A percentile compares a stretch with the other conserved stretches of the same genome.
Evolutionary conservation across 108 stramenopile genomes (phyloP).

Genomic region (Cyclotella baltica): DNA sequence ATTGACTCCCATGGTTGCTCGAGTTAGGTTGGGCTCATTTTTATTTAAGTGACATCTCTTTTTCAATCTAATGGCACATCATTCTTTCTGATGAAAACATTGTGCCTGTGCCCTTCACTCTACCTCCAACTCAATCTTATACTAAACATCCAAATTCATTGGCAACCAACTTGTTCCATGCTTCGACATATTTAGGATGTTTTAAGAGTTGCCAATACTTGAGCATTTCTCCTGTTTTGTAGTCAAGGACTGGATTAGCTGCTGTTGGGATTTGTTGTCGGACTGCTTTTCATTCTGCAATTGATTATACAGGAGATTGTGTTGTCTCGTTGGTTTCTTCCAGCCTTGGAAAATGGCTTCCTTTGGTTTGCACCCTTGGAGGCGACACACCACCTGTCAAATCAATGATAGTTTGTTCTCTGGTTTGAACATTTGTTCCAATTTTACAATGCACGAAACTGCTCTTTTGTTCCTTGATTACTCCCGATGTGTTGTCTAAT

Average conservation of each 20-base stretch:
- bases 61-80: slow-evolving; percentile 29
- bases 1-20: no score
- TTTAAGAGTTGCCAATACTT: no score
- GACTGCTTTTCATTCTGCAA: background rate
- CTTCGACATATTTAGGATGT: no score
- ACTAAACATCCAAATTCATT: no score
- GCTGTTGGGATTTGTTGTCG: no score
- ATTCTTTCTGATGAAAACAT: slow-evolving; percentile 2
- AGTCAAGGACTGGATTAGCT: no score
- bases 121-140: no score
- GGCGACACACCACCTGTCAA: background rate
- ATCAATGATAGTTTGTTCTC: background rate
- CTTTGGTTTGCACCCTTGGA: background rate
- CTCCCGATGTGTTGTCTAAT: background rate
- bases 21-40: no score
- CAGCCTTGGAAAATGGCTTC: background rate
- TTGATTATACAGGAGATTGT: background rate
- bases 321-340: background rate
- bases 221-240: no score
- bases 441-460: background rate
- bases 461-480: background rate
- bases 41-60: no score
- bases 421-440: background rate
- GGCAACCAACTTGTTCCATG: no score
- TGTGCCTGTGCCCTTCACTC: background rate